A percentile compares a stretch with the other conserved stretches of the same genome.
phyloP scores from a whole-genome alignment of 495 filamentous ascomycete species.

The Lindgomyces ingoldianus region DNA sequence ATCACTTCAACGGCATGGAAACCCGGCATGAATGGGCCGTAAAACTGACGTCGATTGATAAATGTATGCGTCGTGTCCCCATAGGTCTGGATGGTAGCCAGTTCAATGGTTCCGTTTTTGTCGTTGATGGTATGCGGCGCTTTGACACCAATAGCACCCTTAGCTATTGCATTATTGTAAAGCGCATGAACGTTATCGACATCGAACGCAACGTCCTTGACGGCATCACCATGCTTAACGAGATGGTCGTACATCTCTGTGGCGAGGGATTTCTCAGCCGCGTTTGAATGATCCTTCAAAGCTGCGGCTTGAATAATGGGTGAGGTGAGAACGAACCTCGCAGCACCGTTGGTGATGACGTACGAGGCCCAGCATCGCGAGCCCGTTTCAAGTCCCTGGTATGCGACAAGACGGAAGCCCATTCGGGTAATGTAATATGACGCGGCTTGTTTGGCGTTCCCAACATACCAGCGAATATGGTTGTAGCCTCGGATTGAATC shows the following conservation, averaged over 20 bases:
- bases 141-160: conserved; percentile 66
- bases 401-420: conserved; percentile 78
- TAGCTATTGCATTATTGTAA: conserved; percentile 65
- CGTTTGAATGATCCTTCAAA: conserved; percentile 52
- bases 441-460: conserved; percentile 92
- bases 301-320: conserved; percentile 65
- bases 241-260: conserved; percentile 73
- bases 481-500: conserved; percentile 83
- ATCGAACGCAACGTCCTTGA: conserved; percentile 85
- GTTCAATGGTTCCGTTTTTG: conserved; percentile 58
- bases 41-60: conserved; percentile 65
- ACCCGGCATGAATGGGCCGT: conserved; percentile 77
- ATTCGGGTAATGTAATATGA: conserved; percentile 81
- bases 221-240: conserved; percentile 80
- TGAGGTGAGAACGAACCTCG: conserved; percentile 82
- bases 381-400: conserved; percentile 83
- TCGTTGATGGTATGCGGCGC: conserved; percentile 55
- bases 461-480: conserved; percentile 90
- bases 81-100: conserved; percentile 83
- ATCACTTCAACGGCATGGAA: conserved; percentile 52
- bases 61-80: conserved; percentile 91
- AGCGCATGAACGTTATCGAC: conserved; percentile 80
- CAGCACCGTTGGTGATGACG: conserved; percentile 73
- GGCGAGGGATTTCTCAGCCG: conserved; percentile 58
- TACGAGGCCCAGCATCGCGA: conserved; percentile 72